A percentile compares a stretch with the other conserved stretches of the same genome.
phyloP scores from a whole-genome alignment of 2,329 filamentous ascomycete genomes.

The Sordariomycetes sp. region DNA sequence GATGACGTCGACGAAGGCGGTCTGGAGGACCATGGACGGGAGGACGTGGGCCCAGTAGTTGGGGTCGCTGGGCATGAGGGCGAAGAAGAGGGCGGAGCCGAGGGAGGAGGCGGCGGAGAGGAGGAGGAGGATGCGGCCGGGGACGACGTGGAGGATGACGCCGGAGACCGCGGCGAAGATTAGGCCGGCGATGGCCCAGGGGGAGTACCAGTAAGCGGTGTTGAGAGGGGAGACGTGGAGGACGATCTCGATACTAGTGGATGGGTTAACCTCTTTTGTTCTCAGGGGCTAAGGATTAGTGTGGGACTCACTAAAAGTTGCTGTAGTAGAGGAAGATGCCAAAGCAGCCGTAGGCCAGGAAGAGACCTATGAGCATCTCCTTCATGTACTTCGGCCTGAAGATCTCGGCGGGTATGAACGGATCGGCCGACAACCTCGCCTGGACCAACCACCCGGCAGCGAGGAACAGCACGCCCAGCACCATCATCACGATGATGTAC shows the following conservation, averaged over 20 bases:
- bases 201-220: conserved; percentile 47
- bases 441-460: conserved; percentile 49
- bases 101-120: conserved; percentile 40
- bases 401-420: conserved; percentile 52
- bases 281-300: not conserved
- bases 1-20: conserved; percentile 54
- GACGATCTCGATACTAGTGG: conserved; percentile 35
- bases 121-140: conserved; percentile 39
- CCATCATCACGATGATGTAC: conserved; percentile 51
- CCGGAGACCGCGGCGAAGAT: conserved; percentile 43
- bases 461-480: conserved; percentile 44
- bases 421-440: conserved; percentile 45
- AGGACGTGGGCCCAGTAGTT: conserved; percentile 55
- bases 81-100: conserved; percentile 40
- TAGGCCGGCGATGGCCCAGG: conserved; percentile 47
- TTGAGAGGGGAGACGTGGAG: conserved; percentile 40
- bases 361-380: conserved; percentile 40
- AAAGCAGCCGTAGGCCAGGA: conserved; percentile 41
- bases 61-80: conserved; percentile 37
- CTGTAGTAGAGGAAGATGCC: conserved; percentile 54
- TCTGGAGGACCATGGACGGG: conserved; percentile 47
- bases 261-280: not conserved
- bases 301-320: conserved; percentile 44
- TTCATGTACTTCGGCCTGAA: conserved; percentile 54
- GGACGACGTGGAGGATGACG: conserved; percentile 42